Conservation (phyloP, 163 green algal genomes). For the Chloromonas sp. region DNA sequence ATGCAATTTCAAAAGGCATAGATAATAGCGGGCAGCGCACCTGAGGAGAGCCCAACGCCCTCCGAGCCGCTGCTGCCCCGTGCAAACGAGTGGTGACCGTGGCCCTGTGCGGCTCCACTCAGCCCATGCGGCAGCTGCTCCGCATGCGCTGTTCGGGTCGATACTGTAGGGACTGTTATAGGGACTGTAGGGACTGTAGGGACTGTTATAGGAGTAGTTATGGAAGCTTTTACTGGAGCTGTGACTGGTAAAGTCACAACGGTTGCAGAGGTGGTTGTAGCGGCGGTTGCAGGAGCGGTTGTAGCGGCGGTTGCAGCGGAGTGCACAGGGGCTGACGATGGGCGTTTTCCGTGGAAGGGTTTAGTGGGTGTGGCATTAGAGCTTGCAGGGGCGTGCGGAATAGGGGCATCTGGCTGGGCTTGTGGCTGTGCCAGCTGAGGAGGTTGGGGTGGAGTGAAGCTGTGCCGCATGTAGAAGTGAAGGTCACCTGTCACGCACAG, state of each 20-base stretch:
- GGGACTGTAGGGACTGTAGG: no score
- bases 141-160: no score
- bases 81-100: no score
- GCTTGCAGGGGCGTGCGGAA: no score
- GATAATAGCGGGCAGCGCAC: no score
- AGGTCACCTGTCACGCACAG: background rate
- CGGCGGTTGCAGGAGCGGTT: background rate
- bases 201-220: no score
- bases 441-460: conserved; percentile 14
- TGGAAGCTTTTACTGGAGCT: background rate
- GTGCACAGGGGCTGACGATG: background rate
- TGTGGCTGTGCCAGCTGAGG: conserved; percentile 1
- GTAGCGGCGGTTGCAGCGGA: background rate
- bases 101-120: no score
- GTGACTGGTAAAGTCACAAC: background rate
- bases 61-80: no score
- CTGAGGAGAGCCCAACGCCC: no score
- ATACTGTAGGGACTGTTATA: no score
- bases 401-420: background rate
- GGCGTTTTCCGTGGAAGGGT: background rate
- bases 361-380: no score
- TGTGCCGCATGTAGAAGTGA: conserved; percentile 66
- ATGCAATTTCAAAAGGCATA: no score
- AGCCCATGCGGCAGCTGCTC: background rate
- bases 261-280: background rate